These are phyloP conservation scores for Debaryomyces tyrocola DNA, from an alignment of 805 yeast species.

Conservation along the genomic window DNA sequence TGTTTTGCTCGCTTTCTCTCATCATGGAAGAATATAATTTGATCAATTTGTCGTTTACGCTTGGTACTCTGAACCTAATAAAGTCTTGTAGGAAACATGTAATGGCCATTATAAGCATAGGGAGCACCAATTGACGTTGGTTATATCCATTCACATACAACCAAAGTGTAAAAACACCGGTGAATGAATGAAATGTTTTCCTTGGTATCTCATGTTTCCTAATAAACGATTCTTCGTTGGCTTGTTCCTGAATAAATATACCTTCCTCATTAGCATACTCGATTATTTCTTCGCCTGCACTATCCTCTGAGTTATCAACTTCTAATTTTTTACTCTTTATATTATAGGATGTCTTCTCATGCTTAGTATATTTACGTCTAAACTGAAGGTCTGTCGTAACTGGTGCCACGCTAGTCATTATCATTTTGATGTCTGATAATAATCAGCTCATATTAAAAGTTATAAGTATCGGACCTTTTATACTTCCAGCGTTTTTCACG, in stretches of 20 bases:
- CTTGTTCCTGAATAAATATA: neutral
- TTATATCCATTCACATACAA: constrained; percentile 65
- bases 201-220: constrained; percentile 87
- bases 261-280: neutral
- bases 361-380: too few relatives aligned
- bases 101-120: constrained; percentile 55
- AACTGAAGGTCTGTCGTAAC: too few relatives aligned
- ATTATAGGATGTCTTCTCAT: too few relatives aligned
- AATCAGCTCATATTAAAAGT: too few relatives aligned
- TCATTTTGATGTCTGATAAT: too few relatives aligned
- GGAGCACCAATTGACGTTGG: constrained; percentile 56
- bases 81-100: constrained; percentile 63
- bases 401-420: too few relatives aligned
- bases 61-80: constrained; percentile 58
- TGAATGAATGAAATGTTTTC: constrained; percentile 83
- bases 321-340: too few relatives aligned
- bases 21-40: constrained; percentile 73
- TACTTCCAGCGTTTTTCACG: too few relatives aligned
- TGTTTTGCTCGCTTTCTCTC: constrained; percentile 75
- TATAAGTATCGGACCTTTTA: too few relatives aligned
- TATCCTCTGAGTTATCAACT: neutral
- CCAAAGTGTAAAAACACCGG: constrained; percentile 78
- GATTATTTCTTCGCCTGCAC: neutral
- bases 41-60: constrained; percentile 66
- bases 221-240: constrained; percentile 35